Evolutionary conservation across 495 filamentous ascomycete genomes (phyloP), one percentile per base, ranked within the genome.

Genomic region (Lasiosphaeria ovina): DNA sequence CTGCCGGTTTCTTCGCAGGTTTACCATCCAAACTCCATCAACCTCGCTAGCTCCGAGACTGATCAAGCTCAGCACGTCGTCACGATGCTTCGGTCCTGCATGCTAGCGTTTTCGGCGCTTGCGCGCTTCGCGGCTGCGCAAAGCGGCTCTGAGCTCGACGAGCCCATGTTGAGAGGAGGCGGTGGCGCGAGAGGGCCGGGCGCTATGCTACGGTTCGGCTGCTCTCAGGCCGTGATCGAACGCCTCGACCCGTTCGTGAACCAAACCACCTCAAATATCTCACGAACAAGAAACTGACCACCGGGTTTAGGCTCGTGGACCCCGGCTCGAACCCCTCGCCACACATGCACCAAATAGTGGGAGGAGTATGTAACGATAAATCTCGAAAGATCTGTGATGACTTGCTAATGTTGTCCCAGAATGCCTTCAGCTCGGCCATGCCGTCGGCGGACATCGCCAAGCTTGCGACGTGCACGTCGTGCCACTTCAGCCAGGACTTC

Each of bases 331-430:
- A 64, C 4, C 72, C 68, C 35, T 67, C 67, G 3, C 35, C 67
- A 17, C 67, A 69, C 47, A 62, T 67, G 60, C 67, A 69, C 49
- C 67, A 69, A 50, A 61, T 69, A 6, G 64, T 69, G 11, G 67
- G 67, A 54, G 67, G 67, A 9, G 66, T 65, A 58, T 45, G 60
- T 35, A 3, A n/a, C 14, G 7, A 42, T n/a, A 50, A 10, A 40
- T 33, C 7, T 3, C 14, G 38, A 9, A 14, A 14, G 8, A 42
- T 42, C 14, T 9, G 8, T 9, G 14, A 14, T 4, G 44, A 3
- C 44, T 33, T 35, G 14, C 17, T 55, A 4, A 11, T 44, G 16
- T n/a, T 57, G 31, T 4, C n/a, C 10, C 11, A 62, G 59, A 51
- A 65, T 36, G 59, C 63, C 3, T 65, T 65, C 51, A 45, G 35